phyloP scores from a whole-genome alignment of 2,329 filamentous ascomycete genomes.

The Ophiosphaerella herpotricha region DNA sequence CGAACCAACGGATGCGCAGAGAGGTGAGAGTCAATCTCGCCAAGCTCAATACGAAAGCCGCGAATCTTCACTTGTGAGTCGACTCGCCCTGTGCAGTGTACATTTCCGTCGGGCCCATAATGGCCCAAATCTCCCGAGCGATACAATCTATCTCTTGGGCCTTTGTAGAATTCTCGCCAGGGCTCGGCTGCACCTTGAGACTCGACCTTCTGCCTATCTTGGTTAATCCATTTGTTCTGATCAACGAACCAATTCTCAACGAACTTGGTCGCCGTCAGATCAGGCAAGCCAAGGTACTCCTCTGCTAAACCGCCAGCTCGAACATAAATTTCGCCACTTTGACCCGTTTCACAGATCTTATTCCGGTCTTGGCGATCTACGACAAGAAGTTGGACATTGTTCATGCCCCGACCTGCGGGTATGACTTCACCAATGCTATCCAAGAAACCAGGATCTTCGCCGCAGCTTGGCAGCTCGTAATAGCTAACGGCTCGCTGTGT shows the following conservation, averaged over 20 bases:
- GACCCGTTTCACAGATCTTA: constrained; percentile 76
- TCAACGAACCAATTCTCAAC: constrained; percentile 86
- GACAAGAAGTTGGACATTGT: constrained; percentile 85
- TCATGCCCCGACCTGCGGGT: constrained; percentile 83
- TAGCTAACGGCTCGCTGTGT: constrained; percentile 81
- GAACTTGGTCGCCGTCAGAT: constrained; percentile 75
- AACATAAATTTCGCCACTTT: constrained; percentile 83
- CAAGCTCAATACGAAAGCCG: constrained; percentile 92
- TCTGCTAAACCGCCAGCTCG: constrained; percentile 83
- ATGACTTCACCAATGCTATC: constrained; percentile 74
- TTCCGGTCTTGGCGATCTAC: constrained; percentile 71
- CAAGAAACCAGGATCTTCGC: constrained; percentile 66
- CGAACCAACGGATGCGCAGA: constrained; percentile 74
- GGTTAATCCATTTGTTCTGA: constrained; percentile 68
- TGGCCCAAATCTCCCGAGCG: constrained; percentile 83
- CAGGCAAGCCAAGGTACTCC: constrained; percentile 68
- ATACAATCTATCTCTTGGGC: constrained; percentile 85
- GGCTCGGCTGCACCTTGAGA: constrained; percentile 62
- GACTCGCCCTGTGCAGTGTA: constrained; percentile 77
- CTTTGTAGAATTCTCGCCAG: constrained; percentile 79
- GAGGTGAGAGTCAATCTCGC: constrained; percentile 87
- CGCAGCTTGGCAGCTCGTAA: constrained; percentile 73
- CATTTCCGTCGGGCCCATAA: constrained; percentile 71
- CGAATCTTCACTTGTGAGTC: constrained; percentile 96
- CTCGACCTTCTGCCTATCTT: constrained; percentile 60